Base-by-base conservation (phyloP, 345 rosid species). In the Rhizophora mangle region DNA sequence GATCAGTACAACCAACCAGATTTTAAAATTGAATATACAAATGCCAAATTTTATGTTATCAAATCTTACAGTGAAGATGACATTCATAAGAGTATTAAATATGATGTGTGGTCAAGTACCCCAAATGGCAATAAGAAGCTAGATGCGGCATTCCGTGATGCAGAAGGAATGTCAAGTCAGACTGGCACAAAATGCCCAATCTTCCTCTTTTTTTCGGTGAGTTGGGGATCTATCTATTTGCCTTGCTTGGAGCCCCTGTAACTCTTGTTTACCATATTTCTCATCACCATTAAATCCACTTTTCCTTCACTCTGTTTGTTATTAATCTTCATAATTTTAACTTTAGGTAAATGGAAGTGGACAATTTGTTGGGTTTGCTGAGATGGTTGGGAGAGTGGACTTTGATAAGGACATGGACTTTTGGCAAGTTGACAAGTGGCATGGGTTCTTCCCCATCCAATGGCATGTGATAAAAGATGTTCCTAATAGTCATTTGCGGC, bases 361-460 rank as follows among this genome's bases (percentile, higher is more conserved):
- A 56, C 93, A 90, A 64, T 90, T 88, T 80, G 91, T 90, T 69
- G 96, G 96, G 21, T 54, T 86, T 59, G 96, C 96, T 46, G 91
- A 90, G 83, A 90, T 90, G 93, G 76, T 82, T 54, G 93, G 93
- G 64, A 75, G 72, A 60, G 90, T 90, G 21, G 93, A 90, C 81
- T 86, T 86, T 65, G 71, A 85, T 30, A 88, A 85, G 74, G 91
- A 90, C 70, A 82, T 90, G 84, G 88, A 82, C 73, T 90, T 90
- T 74, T 90, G 96, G 96, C 89, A 86, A 69, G 76, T 88, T 67
- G 91, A 88, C 74, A 90, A 86, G 74, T 90, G 96, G 96, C 82
- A 71, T 51, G 96, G 96, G 22, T 90, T 90, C 68, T 88, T 90
- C 73, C 93, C 93, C 0, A 83, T 90, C 21, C 84, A 85, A 59